Conservation (phyloP, 1,284 basidiomycete species). For the Puccinia coronata region DNA sequence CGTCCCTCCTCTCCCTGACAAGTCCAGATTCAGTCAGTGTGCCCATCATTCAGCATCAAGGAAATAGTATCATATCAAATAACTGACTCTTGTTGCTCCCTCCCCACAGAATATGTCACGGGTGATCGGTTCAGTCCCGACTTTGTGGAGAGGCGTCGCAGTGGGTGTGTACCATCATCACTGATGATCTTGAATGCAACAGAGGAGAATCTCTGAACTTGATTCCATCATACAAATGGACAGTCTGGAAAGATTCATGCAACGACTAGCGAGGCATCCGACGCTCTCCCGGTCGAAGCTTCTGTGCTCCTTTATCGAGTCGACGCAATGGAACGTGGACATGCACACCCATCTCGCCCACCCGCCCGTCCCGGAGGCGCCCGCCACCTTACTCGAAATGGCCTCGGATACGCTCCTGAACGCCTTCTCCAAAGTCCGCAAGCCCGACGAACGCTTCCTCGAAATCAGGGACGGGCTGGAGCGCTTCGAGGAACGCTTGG, state of each 20-base stretch:
- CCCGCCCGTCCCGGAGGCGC: slow-evolving; percentile 76
- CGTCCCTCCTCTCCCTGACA: slow-evolving; percentile 91
- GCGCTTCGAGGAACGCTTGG: slow-evolving; percentile 88
- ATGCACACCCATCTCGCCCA: slow-evolving; percentile 92
- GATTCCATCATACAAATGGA: too few relatives aligned
- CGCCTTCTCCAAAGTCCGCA: slow-evolving; percentile 88
- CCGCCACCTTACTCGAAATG: slow-evolving; percentile 81
- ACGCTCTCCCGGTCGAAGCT: slow-evolving; percentile 89
- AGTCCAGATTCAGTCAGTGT: slow-evolving; percentile 83
- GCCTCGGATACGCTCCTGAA: slow-evolving; percentile 93
- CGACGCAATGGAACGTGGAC: slow-evolving; percentile 96
- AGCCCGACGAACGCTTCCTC: slow-evolving; percentile 93
- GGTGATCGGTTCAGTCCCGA: slow-evolving; percentile 95
- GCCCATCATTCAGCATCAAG: neutral
- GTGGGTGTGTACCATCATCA: slow-evolving; percentile 66
- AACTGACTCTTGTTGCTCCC: too few relatives aligned
- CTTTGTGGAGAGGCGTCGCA: slow-evolving; percentile 86
- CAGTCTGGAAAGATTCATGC: slow-evolving; percentile 88
- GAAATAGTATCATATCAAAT: neutral
- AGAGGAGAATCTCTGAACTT: too few relatives aligned
- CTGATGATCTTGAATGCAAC: too few relatives aligned
- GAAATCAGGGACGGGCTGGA: slow-evolving; percentile 87
- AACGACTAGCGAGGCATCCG: slow-evolving; percentile 86
- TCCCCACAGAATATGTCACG: slow-evolving; percentile 82
- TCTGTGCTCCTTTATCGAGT: slow-evolving; percentile 87